Conservation (phyloP, 2,329 filamentous ascomycete species). For the Fusarium pininemorale region DNA sequence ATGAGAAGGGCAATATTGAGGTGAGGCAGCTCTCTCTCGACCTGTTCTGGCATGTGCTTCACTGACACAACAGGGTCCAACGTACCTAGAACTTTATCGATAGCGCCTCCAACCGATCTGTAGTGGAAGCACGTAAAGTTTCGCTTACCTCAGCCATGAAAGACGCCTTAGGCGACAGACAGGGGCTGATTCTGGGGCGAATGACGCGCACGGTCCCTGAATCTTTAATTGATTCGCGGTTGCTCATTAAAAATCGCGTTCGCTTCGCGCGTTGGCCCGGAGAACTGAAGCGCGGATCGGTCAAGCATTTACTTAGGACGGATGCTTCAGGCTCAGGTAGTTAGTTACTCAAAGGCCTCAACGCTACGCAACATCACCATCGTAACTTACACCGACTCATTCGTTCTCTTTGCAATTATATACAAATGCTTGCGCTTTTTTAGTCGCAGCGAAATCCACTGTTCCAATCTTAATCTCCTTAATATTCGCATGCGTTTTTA, state of each 20-base stretch:
- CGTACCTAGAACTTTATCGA: not conserved
- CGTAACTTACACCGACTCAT: not conserved
- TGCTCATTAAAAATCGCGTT: conserved; percentile 30
- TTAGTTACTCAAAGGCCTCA: conserved; percentile 9
- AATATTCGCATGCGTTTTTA: conserved; percentile 35
- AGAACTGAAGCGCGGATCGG: conserved; percentile 32
- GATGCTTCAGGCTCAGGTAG: conserved; percentile 2
- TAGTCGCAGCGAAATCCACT: not conserved
- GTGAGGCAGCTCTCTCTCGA: not conserved
- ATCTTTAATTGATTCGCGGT: conserved; percentile 42
- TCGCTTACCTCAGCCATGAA: conserved; percentile 12
- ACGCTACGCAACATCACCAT: conserved; percentile 10
- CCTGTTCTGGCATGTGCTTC: not conserved
- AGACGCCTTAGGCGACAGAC: not conserved
- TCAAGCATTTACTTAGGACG: conserved; percentile 20
- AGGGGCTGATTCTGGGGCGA: not conserved
- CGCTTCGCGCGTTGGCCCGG: conserved; percentile 36
- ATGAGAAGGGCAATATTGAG: not conserved
- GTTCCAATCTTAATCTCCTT: not conserved
- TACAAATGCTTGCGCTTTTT: not conserved
- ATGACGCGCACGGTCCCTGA: conserved; percentile 29
- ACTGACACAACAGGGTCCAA: not conserved
- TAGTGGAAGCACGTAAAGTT: conserved; percentile 5
- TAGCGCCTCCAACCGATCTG: not conserved
- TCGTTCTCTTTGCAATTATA: not conserved